phyloP scores from a whole-genome alignment of 768 basidiomycete genomes.

The Boletellus ananas region DNA sequence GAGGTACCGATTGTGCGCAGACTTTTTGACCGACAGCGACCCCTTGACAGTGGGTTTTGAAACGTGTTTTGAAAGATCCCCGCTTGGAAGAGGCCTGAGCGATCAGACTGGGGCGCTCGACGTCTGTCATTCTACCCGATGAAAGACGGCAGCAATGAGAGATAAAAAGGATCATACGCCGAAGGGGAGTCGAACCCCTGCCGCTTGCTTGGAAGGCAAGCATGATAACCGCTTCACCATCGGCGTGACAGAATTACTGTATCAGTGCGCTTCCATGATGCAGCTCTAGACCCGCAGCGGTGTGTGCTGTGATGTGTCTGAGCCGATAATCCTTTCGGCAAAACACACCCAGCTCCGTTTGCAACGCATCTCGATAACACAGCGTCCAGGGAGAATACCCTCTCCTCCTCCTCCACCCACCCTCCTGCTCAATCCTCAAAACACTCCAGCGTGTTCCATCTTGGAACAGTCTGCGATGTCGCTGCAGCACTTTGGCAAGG shows the following conservation, averaged over 20 bases:
- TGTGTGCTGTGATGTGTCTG: neutral
- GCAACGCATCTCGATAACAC: slow-evolving; percentile 12
- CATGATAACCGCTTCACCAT: slow-evolving; percentile 94
- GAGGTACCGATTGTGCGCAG: too few relatives aligned
- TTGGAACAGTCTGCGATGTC: slow-evolving; percentile 31
- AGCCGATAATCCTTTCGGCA: too few relatives aligned
- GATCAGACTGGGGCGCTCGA: too few relatives aligned
- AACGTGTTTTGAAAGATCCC: too few relatives aligned
- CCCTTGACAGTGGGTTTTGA: too few relatives aligned
- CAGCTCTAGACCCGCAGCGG: slow-evolving; percentile 7
- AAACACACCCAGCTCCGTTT: slow-evolving; percentile 14
- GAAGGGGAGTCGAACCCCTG: slow-evolving; percentile 78
- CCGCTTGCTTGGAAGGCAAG: slow-evolving; percentile 83
- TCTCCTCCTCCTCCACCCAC: neutral
- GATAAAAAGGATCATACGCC: slow-evolving; percentile 27
- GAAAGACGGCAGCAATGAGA: too few relatives aligned
- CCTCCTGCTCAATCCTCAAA: neutral
- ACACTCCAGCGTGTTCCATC: neutral
- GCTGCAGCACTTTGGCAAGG: slow-evolving; percentile 80
- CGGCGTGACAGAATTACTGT: slow-evolving; percentile 31
- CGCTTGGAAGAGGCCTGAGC: too few relatives aligned
- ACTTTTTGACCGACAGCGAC: too few relatives aligned
- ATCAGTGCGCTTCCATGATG: slow-evolving; percentile 4
- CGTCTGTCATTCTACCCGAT: too few relatives aligned
- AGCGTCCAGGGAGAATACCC: slow-evolving; percentile 10